Percentiles rank a stretch among this genome's conserved stretches.
These are phyloP conservation scores for Coffea canephora DNA, from an alignment of 257 asterid species.

Conservation along the genomic window DNA sequence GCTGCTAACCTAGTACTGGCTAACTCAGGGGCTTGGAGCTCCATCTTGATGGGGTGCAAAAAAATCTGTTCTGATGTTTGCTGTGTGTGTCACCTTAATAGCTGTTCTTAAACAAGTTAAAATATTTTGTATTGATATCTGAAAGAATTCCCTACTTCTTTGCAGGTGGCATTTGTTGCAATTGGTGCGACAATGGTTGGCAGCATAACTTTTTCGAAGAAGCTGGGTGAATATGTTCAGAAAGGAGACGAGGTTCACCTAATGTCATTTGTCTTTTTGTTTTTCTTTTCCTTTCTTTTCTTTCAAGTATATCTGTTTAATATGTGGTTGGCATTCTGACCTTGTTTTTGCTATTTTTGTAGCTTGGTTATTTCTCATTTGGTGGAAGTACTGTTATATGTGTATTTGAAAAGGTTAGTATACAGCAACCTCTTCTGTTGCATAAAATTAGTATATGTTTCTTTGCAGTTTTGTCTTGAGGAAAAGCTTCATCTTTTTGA, in stretches of 20 bases:
- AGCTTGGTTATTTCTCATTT: slow-evolving; percentile 97
- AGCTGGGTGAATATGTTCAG: slow-evolving; percentile 60
- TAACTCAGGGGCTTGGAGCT: background rate
- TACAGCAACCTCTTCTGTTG: background rate
- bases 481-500: background rate
- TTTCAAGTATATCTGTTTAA: slow-evolving; percentile 6
- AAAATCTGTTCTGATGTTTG: background rate
- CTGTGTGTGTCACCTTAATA: background rate
- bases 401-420: slow-evolving; percentile 84
- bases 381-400: slow-evolving; percentile 98
- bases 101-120: background rate
- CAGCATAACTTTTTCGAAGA: slow-evolving; percentile 73
- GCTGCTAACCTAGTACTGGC: background rate
- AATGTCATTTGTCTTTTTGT: background rate
- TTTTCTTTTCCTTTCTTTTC: background rate
- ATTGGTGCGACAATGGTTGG: slow-evolving; percentile 99
- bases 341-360: slow-evolving; percentile 23
- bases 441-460: background rate
- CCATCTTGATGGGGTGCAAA: background rate
- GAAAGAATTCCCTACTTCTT: background rate
- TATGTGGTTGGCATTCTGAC: slow-evolving; percentile 9
- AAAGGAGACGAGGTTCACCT: slow-evolving; percentile 89
- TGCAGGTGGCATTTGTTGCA: slow-evolving; percentile 97
- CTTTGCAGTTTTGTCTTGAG: background rate
- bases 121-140: background rate